These are phyloP conservation scores for Sporothrix sp. DNA, from an alignment of 2,329 filamentous ascomycete genomes.

Conservation along the genomic window DNA sequence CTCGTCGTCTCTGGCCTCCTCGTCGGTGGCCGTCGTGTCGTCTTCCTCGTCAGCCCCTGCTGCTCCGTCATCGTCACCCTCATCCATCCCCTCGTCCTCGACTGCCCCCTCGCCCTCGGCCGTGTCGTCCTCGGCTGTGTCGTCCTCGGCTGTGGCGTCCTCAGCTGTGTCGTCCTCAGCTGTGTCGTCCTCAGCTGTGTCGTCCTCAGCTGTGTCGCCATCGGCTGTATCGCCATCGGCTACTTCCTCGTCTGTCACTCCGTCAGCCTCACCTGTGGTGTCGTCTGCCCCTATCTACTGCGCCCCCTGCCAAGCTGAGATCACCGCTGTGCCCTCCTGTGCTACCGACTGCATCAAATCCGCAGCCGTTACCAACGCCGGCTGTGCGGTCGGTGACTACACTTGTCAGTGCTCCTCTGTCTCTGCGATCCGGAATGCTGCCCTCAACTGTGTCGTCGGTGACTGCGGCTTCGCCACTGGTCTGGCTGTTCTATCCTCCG, in stretches of 20 bases:
- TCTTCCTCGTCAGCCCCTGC: background rate
- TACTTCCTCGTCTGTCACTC: background rate
- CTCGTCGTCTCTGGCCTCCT: background rate
- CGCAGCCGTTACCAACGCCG: background rate
- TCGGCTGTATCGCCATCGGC: background rate
- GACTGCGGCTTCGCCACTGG: constrained; percentile 2
- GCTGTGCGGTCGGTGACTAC: constrained; percentile 2
- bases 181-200: background rate
- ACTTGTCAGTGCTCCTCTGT: constrained; percentile 8
- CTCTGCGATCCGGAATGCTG: constrained; percentile 5
- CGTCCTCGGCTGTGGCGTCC: too few relatives aligned
- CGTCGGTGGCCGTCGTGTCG: background rate
- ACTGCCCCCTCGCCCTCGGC: background rate
- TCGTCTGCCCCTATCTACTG: background rate
- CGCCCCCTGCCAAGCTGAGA: background rate
- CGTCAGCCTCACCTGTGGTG: background rate
- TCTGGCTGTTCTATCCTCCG: background rate
- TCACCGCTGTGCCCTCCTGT: background rate
- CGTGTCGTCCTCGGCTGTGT: too few relatives aligned
- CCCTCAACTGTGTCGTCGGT: constrained; percentile 9
- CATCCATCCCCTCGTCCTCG: background rate
- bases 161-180: background rate
- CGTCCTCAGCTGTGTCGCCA: too few relatives aligned
- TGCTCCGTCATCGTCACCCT: background rate
- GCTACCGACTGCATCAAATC: constrained; percentile 3